Evolutionary conservation across 73 alveolate genomes (phyloP).

Genomic region (Paramecium octaurelia): DNA sequence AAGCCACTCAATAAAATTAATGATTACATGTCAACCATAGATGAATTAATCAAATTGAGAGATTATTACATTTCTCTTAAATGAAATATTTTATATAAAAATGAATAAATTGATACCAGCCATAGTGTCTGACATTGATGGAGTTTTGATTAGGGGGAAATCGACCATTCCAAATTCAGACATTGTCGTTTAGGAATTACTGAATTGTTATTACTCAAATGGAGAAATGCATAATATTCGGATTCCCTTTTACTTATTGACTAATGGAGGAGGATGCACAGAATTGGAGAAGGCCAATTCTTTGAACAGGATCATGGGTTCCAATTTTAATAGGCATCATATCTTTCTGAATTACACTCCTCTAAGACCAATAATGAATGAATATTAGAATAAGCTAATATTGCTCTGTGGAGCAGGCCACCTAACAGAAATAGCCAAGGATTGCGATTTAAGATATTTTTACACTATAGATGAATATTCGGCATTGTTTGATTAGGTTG

Average conservation of each 20-base stretch:
- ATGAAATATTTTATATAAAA: background rate
- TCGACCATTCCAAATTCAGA: constrained; percentile 43
- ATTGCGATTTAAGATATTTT: constrained; percentile 69
- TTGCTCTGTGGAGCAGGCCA: constrained; percentile 73
- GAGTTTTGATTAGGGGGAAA: constrained; percentile 74
- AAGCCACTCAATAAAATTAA: background rate
- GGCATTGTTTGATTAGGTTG: constrained; percentile 64
- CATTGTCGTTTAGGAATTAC: constrained; percentile 44
- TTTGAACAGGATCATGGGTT: constrained; percentile 61
- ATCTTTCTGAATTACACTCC: constrained; percentile 76
- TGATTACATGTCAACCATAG: background rate
- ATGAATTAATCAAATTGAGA: background rate
- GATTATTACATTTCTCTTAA: background rate
- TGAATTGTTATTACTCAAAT: background rate
- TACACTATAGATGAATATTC: constrained; percentile 67
- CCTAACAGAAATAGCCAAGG: constrained; percentile 59
- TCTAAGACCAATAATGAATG: constrained; percentile 56
- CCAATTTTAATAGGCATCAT: constrained; percentile 54
- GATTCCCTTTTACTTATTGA: constrained; percentile 68
- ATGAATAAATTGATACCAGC: constrained; percentile 66
- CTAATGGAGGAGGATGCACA: constrained; percentile 81
- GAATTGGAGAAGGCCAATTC: constrained; percentile 69
- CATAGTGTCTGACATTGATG: constrained; percentile 77
- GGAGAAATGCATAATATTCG: background rate
- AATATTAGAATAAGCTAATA: constrained; percentile 61